Percentiles rank a stretch among this genome's conserved stretches.
Evolutionary conservation across 192 early-diverging fungal genomes (phyloP).

Genomic region (Coemansia interrupta): DNA sequence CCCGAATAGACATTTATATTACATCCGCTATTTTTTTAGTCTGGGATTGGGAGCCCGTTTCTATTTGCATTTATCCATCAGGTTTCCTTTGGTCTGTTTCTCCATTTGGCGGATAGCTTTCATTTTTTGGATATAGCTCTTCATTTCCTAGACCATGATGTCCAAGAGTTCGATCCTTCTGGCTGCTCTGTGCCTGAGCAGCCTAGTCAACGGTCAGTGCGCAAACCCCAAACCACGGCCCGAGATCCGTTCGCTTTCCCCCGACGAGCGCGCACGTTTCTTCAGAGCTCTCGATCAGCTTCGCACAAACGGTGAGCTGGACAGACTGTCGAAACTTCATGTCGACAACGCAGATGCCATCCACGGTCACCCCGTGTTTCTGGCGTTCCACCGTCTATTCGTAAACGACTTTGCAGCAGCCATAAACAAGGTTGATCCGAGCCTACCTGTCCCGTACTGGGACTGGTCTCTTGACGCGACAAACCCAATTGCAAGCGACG

Average conservation of each 20-base stretch:
- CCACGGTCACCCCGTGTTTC: constrained; percentile 51
- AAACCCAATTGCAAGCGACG: constrained; percentile 30
- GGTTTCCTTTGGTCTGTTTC: constrained; percentile 1
- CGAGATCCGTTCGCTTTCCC: constrained; percentile 51
- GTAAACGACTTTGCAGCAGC: constrained; percentile 53
- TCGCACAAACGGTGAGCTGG: constrained; percentile 46
- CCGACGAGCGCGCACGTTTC: constrained; percentile 46
- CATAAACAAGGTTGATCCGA: constrained; percentile 49
- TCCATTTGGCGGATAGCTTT: neutral
- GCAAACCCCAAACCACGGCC: constrained; percentile 31
- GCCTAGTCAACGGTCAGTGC: constrained; percentile 35
- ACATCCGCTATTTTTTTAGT: neutral
- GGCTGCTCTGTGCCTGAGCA: constrained; percentile 24
- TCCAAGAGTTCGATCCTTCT: constrained; percentile 23
- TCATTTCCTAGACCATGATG: constrained; percentile 18
- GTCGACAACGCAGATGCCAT: constrained; percentile 48
- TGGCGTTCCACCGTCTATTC: constrained; percentile 58
- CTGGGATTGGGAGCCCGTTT: neutral
- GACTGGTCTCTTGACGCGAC: constrained; percentile 55
- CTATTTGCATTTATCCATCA: constrained; percentile 1
- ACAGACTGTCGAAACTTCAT: constrained; percentile 45
- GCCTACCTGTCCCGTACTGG: constrained; percentile 53
- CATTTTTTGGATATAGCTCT: neutral
- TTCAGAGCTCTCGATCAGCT: constrained; percentile 35
- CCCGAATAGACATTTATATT: neutral